These are phyloP conservation scores for Alternaria arborescens DNA, from an alignment of 2,329 filamentous ascomycete genomes.

Conservation along the genomic window DNA sequence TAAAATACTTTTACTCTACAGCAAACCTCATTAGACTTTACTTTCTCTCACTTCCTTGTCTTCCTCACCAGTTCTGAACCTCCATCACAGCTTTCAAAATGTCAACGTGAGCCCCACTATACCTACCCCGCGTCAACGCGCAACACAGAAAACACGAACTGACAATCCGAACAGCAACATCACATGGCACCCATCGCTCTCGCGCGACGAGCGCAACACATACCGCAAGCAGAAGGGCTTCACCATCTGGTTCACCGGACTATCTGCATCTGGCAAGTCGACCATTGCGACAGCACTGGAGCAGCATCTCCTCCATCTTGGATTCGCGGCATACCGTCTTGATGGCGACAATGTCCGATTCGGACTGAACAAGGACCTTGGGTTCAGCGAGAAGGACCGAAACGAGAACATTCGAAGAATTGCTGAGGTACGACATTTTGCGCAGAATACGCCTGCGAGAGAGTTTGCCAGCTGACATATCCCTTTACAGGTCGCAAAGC, in stretches of 20 bases:
- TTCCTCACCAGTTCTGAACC: neutral
- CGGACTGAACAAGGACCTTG: conserved; percentile 96
- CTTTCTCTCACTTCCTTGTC: neutral
- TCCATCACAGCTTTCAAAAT: conserved; percentile 27
- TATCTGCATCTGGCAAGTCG: conserved; percentile 95
- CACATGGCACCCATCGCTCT: conserved; percentile 86
- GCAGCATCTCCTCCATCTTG: conserved; percentile 90
- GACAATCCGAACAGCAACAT: conserved; percentile 71
- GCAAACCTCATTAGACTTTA: neutral
- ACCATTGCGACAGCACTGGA: conserved; percentile 96
- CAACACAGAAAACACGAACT: conserved; percentile 10
- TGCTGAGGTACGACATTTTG: conserved; percentile 68
- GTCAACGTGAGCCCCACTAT: conserved; percentile 48
- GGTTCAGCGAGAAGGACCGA: conserved; percentile 90
- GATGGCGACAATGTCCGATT: conserved; percentile 99
- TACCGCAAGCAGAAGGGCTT: conserved; percentile 85
- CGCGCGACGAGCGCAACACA: conserved; percentile 76
- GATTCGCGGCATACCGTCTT: conserved; percentile 85
- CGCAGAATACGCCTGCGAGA: neutral
- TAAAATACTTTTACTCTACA: conserved; percentile 12
- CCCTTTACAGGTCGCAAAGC: conserved; percentile 76
- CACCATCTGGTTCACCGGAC: conserved; percentile 97
- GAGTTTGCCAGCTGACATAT: neutral
- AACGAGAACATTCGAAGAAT: conserved; percentile 99
- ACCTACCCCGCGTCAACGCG: conserved; percentile 31